Evolutionary conservation across 768 basidiomycete species (phyloP), one percentile per base, ranked within the genome.

Genomic region (Kondoa subrosea): DNA sequence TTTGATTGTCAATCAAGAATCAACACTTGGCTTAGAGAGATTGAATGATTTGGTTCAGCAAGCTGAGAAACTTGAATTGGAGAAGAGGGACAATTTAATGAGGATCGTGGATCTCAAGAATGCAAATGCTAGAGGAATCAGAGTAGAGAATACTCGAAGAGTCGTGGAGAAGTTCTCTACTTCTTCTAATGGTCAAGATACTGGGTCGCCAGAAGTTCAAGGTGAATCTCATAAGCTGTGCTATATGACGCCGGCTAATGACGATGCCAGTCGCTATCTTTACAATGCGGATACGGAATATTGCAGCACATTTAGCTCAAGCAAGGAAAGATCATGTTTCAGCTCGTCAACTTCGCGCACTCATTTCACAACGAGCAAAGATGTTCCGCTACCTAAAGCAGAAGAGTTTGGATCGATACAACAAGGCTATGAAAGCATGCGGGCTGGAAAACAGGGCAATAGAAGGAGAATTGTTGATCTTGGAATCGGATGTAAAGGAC

Each of bases 131-230:
- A 80, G 78, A 32, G 90, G 89, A n/a, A 85, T 96, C 70, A 84
- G 88, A 64, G 88, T 82, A 73, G 89, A 91, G 78, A 96, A 95
- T 76, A 81, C 87, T 68, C 80, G 84, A 74, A 81, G 90, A 70
- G 86, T 91, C 69, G 80, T 95, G 31, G 78, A 78, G 16, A 84
- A 83, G 31, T 96, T 97, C 78, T 93, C 91, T 0, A 79, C 81
- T 4, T 81, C 82, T 0, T 81, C 80, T 14, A 64, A 85, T 83
- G 71, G 82, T 82, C 27, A 83, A 81, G 88, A 92, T 76, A 80
- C 91, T 0, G 92, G 91, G 56, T 80, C 87, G 56, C 81, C 88
- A 1, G 89, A 91, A 74, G 91, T 95, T 0, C 92, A 95, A 82
- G 90, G 92, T 90, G 75, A 69, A 83, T 75, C 32, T 25, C 27